Evolutionary conservation across 108 stramenopile species (phyloP).

Genomic region (Cylindrotheca fusiformis): DNA sequence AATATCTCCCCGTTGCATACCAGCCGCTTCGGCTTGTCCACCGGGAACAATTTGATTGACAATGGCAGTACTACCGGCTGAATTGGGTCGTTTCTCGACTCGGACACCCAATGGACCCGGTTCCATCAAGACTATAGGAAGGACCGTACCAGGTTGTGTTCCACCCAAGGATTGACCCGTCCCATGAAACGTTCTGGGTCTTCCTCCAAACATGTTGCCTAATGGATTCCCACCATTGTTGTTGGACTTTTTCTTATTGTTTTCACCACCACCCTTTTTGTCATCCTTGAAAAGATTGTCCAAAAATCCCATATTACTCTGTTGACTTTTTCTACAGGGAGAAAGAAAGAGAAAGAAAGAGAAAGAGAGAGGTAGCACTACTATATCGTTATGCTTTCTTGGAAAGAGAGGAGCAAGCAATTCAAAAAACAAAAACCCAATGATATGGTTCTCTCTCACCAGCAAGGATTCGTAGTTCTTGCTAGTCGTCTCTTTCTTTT

Average conservation of each 20-base stretch:
- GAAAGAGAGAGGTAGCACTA: too few relatives aligned
- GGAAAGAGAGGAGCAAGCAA: too few relatives aligned
- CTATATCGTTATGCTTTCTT: too few relatives aligned
- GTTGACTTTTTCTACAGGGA: too few relatives aligned
- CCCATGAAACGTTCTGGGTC: constrained; percentile 33
- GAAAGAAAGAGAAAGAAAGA: too few relatives aligned
- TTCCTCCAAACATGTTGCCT: constrained; percentile 24
- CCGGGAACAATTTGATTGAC: constrained; percentile 45
- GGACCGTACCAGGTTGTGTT: constrained; percentile 47
- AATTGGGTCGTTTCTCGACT: constrained; percentile 55
- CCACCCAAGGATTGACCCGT: constrained; percentile 66
- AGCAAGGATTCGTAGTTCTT: too few relatives aligned
- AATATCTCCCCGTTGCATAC: constrained; percentile 71
- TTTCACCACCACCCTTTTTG: constrained; percentile 24
- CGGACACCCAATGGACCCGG: constrained; percentile 64
- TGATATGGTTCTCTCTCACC: too few relatives aligned
- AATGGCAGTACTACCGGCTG: constrained; percentile 45
- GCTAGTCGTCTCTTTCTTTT: too few relatives aligned
- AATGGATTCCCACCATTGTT: constrained; percentile 7
- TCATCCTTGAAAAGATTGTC: constrained; percentile 32
- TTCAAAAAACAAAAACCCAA: too few relatives aligned
- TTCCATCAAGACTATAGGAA: constrained; percentile 40
- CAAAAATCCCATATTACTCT: constrained; percentile 35
- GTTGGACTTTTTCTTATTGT: constrained; percentile 37
- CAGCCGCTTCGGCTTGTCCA: constrained; percentile 57